Evolutionary conservation across 2,329 filamentous ascomycete genomes (phyloP).

Genomic region (Raffaelea deltoideospora): DNA sequence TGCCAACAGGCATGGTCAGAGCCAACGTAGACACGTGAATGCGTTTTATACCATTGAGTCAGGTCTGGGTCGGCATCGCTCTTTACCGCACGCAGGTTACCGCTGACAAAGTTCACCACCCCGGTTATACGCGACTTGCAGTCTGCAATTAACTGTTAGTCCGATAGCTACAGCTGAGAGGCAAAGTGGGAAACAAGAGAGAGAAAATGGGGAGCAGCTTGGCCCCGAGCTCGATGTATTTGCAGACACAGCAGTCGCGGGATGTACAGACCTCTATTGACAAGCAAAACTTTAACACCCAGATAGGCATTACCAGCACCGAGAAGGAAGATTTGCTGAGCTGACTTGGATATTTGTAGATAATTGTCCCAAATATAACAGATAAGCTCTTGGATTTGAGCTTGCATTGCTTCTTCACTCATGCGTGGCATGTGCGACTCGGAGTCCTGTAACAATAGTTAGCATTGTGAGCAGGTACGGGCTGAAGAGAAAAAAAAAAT

Average conservation of each 20-base stretch:
- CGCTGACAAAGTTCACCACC: slow-evolving; percentile 69
- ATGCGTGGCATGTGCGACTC: slow-evolving; percentile 30
- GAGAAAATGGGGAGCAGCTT: neutral
- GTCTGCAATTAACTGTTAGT: slow-evolving; percentile 20
- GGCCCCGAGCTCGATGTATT: too few species aligned
- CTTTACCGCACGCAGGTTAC: slow-evolving; percentile 61
- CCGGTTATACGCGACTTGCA: slow-evolving; percentile 55
- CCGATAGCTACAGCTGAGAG: neutral
- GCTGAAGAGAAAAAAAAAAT: too few species aligned
- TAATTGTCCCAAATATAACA: slow-evolving; percentile 96
- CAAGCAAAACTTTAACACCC: slow-evolving; percentile 67
- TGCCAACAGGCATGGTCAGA: slow-evolving; percentile 62
- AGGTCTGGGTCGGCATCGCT: slow-evolving; percentile 62
- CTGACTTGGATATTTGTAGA: slow-evolving; percentile 59
- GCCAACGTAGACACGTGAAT: slow-evolving; percentile 67
- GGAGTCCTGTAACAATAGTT: slow-evolving; percentile 20
- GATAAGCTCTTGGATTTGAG: slow-evolving; percentile 56
- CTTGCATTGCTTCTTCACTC: slow-evolving; percentile 33
- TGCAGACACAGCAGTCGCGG: neutral
- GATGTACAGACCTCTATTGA: slow-evolving; percentile 47
- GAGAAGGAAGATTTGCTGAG: slow-evolving; percentile 66
- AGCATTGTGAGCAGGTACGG: neutral
- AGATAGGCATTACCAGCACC: slow-evolving; percentile 82
- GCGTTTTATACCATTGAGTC: slow-evolving; percentile 68
- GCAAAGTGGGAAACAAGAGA: slow-evolving; percentile 4